Evolutionary conservation across 768 basidiomycete species (phyloP), one percentile per base, ranked within the genome.

Genomic region (Thelephora ganbajun): DNA sequence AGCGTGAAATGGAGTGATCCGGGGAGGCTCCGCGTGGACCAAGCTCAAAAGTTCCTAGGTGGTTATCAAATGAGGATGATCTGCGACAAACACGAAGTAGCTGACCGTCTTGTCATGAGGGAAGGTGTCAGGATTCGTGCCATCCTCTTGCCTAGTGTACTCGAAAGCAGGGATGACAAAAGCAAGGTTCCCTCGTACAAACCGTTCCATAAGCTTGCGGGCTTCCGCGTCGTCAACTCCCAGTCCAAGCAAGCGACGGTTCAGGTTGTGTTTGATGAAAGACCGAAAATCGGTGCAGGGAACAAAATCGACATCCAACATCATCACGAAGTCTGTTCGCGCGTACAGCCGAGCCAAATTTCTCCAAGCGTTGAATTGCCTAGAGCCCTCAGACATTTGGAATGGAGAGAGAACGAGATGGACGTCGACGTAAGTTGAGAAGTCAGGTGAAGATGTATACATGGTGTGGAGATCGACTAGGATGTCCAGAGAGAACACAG

Each of bases 281-380:
- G 68, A 59, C 49, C 83, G 72, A 61, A 89, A 86, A 64, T 87
- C 78, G 43, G 90, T 90, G 60, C 88, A 89, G 11, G 85, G 63
- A 30, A 74, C 80, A 61, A 93, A 91, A 61, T 92, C 89, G 51
- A 92, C 81, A 59, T 93, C 91, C 45, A 92, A 77, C 80, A 91
- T 84, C 79, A 92, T 84, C 49, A 91, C 75, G 54, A 77, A 87
- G 53, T 83, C 76, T 6, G 90, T 90, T 12, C 86, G 74, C 3
- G 88, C 81, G 56, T 89, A 87, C 45, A 88, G 67, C 36, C 90
- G 77, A 2, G 89, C 90, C 37, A 80, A 74, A 60, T 92, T 92
- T 33, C 90, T 73, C 85, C 88, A 92, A 19, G 84, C 79, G 62
- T 93, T 93, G 69, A 93, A 82, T 59, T 90, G 85, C 5, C 88